Conservation (phyloP, 495 filamentous ascomycete genomes). For the Daldinia decipiens region DNA sequence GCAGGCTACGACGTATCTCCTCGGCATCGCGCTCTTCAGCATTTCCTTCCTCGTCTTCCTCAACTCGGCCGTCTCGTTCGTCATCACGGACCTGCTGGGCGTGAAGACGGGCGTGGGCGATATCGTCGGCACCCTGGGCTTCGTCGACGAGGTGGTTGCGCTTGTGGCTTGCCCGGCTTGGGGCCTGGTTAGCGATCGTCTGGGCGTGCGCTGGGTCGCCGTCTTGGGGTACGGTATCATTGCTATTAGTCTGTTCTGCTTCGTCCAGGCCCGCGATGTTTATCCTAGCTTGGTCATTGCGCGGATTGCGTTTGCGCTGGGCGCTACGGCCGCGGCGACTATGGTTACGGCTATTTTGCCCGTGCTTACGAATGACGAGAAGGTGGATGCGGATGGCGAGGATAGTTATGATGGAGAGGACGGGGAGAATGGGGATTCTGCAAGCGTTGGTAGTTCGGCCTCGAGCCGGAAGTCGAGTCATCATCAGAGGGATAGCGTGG, state of each 20-base stretch:
- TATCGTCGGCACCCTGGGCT: slow-evolving; percentile 92
- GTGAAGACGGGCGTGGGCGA: slow-evolving; percentile 80
- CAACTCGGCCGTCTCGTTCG: slow-evolving; percentile 92
- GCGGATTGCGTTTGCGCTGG: slow-evolving; percentile 86
- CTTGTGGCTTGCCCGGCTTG: slow-evolving; percentile 90
- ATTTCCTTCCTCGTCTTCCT: slow-evolving; percentile 98
- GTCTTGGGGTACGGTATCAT: slow-evolving; percentile 83
- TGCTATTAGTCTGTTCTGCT: slow-evolving; percentile 76
- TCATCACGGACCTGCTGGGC: slow-evolving; percentile 90
- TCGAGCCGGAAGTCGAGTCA: slow-evolving; percentile 35
- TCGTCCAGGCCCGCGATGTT: slow-evolving; percentile 86
- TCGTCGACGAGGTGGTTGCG: slow-evolving; percentile 93
- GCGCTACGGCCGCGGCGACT: slow-evolving; percentile 87
- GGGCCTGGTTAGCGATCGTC: slow-evolving; percentile 89
- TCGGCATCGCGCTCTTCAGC: slow-evolving; percentile 90
- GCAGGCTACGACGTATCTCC: slow-evolving; percentile 85
- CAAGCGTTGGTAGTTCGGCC: slow-evolving; percentile 10
- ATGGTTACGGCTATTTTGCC: slow-evolving; percentile 98
- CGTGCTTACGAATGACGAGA: slow-evolving; percentile 70
- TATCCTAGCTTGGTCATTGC: slow-evolving; percentile 91
- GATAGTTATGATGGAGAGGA: slow-evolving; percentile 27
- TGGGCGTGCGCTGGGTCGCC: slow-evolving; percentile 85
- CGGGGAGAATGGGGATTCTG: slow-evolving; percentile 18
- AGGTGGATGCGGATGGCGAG: slow-evolving; percentile 18
- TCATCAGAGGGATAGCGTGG: slow-evolving; percentile 51